phyloP scores from a whole-genome alignment of 768 basidiomycete genomes.

The Gymnopilus junonius region DNA sequence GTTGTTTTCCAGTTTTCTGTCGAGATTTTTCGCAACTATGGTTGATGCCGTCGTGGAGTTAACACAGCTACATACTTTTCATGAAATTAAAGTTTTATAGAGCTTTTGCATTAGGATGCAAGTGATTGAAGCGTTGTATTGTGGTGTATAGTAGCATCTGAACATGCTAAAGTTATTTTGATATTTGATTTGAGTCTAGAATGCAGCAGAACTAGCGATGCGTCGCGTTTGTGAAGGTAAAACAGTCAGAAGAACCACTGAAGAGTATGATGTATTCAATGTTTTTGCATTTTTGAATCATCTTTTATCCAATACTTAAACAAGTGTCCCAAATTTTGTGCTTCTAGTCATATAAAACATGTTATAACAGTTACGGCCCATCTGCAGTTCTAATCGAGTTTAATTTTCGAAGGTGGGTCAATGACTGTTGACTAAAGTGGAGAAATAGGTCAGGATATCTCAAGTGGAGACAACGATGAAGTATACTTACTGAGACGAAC shows the following conservation, averaged over 20 bases:
- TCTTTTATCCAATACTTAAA: neutral
- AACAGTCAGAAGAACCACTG: neutral
- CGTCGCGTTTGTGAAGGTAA: too few species aligned
- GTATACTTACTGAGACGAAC: constrained; percentile 66
- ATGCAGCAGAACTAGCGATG: too few species aligned
- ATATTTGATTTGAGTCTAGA: too few species aligned
- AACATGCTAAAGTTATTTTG: too few species aligned
- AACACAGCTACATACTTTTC: too few species aligned
- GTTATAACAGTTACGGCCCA: neutral
- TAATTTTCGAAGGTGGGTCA: constrained; percentile 58
- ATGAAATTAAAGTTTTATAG: too few species aligned
- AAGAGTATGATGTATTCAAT: neutral
- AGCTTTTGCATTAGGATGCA: too few species aligned
- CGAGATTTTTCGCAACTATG: neutral
- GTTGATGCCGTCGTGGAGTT: neutral
- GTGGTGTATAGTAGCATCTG: too few species aligned
- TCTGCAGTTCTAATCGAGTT: constrained; percentile 39
- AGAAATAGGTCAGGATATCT: neutral
- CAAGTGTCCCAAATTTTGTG: neutral
- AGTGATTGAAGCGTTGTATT: too few species aligned
- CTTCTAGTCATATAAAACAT: neutral
- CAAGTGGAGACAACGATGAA: neutral
- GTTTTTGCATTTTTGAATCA: neutral
- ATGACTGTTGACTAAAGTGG: constrained; percentile 53
- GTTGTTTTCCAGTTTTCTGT: neutral